Evolutionary conservation across 2,329 filamentous ascomycete genomes (phyloP), one percentile per base, ranked within the genome.

Genomic region (Cordyceps cicadae): DNA sequence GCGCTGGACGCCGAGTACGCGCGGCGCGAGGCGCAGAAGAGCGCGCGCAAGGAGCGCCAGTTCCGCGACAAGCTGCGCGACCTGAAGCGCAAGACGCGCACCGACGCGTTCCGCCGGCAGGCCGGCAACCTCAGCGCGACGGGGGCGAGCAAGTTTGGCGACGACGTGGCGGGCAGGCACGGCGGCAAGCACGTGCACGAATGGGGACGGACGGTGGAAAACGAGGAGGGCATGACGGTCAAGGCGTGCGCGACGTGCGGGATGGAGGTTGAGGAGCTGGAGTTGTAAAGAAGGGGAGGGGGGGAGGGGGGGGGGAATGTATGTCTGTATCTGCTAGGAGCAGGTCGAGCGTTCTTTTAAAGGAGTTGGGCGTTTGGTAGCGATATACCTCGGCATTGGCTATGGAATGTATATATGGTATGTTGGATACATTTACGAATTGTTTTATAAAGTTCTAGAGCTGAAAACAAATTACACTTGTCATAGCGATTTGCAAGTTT

Each of bases 41-140:
- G 96, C 76, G 83, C 81, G 53, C 81, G 91, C 57, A 96, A 96
- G 70, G 92, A 97, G 72, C 86, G 87, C 68, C 96, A 96, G 73
- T 97, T 97, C 75, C 91, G 90, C 70, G 87, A 85, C 62, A 96
- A 96, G 76, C 78, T 99, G 39, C 80, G 89, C 6, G 92, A 97
- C 58, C 72, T 99, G 64, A 99, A 97, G 80, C 92, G 93, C 75
- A 87, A 92, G 72, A 99, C 94, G 14, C 81, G 92, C 51, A 92
- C 95, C 0, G 94, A 97, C 67, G 90, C 92, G 0, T 96, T 93
- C 67, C 84, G 92, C 60, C 79, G 92, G 54, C 87, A 87, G 67
- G 81, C 85, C 59, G 83, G 82, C 60, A 79, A 80, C 2, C 77
- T 85, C 64, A 81, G 81, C 64, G 79, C 81, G 14, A 74, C 72